Evolutionary conservation across 306 rosid species (phyloP).

Genomic region (Lathyrus sativus): DNA sequence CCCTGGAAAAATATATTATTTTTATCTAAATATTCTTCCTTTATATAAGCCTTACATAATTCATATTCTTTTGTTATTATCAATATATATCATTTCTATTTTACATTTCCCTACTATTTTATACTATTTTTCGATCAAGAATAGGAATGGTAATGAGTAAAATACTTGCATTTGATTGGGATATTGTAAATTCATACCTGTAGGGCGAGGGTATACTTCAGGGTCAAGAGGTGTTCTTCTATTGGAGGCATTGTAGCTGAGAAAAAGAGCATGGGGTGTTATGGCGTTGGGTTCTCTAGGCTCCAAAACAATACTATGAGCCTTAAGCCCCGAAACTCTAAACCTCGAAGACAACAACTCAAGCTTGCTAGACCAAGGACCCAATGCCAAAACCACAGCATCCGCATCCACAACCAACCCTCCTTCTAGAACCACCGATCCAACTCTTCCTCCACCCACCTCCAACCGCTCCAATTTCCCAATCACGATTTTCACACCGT

Average conservation of each 20-base stretch:
- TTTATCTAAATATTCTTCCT: neutral
- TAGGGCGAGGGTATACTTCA: constrained; percentile 93
- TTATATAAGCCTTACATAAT: too few relatives aligned
- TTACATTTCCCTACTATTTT: too few relatives aligned
- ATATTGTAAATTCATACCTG: constrained; percentile 42
- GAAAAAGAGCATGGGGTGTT: constrained; percentile 80
- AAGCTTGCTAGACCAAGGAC: constrained; percentile 82
- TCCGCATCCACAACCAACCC: constrained; percentile 63
- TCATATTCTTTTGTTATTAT: too few relatives aligned
- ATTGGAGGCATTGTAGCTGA: constrained; percentile 47
- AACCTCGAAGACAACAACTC: constrained; percentile 56
- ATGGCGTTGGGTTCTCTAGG: constrained; percentile 57
- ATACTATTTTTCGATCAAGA: too few relatives aligned
- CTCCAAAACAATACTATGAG: constrained; percentile 79
- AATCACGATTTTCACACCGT: constrained; percentile 65
- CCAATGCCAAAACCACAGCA: constrained; percentile 75
- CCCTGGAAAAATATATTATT: constrained; percentile 52
- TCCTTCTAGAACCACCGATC: constrained; percentile 62
- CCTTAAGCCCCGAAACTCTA: constrained; percentile 70
- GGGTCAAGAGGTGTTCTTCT: constrained; percentile 67
- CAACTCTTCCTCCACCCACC: constrained; percentile 48
- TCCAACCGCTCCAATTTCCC: constrained; percentile 69
- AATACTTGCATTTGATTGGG: neutral
- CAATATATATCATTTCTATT: too few relatives aligned
- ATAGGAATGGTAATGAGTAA: neutral